Percentiles rank a stretch among this genome's conserved stretches.
Conservation (phyloP, 108 stramenopile species). For the Stephanodiscus minutulus region DNA sequence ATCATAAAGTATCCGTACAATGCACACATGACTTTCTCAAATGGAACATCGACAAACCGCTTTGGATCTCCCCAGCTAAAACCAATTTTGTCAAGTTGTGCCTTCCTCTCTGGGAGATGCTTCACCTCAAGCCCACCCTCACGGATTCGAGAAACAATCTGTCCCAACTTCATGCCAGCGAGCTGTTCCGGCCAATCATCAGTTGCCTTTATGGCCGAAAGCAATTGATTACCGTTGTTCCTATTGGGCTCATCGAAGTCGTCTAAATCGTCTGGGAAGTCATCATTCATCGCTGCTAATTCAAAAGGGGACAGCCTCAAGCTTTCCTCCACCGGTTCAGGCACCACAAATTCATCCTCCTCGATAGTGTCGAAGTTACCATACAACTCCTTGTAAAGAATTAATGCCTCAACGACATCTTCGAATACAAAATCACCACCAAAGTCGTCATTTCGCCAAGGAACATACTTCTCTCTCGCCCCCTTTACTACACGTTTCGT, state of each 20-base stretch:
- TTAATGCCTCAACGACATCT: conserved; percentile 87
- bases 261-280: conserved; percentile 50
- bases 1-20: conserved; percentile 83
- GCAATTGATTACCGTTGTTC: conserved; percentile 27
- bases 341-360: conserved; percentile 70
- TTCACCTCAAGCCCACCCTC: conserved; percentile 90
- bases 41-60: conserved; percentile 84
- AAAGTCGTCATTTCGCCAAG: conserved; percentile 91
- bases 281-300: conserved; percentile 53
- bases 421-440: conserved; percentile 86
- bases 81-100: conserved; percentile 75
- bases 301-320: conserved; percentile 47
- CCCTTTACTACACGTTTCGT: conserved; percentile 68
- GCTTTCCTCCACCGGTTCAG: conserved; percentile 58
- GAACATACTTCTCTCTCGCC: conserved; percentile 64
- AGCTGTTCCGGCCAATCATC: conserved; percentile 83
- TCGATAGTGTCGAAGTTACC: conserved; percentile 68
- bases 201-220: conserved; percentile 14
- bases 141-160: conserved; percentile 71
- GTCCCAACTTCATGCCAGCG: conserved; percentile 78
- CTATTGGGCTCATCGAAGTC: conserved; percentile 39
- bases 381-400: conserved; percentile 69
- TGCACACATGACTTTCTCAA: conserved; percentile 89
- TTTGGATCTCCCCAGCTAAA: conserved; percentile 92
- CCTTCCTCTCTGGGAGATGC: conserved; percentile 80